phyloP scores from a whole-genome alignment of 495 filamentous ascomycete genomes.

The Xylaria nigripes region DNA sequence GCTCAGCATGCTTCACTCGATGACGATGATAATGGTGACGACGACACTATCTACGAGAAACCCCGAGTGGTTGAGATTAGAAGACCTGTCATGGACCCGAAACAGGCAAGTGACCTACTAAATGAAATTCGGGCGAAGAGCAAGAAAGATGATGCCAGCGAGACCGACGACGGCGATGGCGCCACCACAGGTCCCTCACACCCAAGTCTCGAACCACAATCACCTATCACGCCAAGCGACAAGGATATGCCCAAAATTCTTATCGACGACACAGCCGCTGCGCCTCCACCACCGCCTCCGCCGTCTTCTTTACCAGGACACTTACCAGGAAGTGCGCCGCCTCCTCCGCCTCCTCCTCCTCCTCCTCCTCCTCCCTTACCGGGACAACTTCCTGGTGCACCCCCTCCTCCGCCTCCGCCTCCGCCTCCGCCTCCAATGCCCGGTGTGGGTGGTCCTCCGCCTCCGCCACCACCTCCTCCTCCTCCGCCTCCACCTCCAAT shows the following conservation, averaged over 20 bases:
- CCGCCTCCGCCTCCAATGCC: constrained; percentile 42
- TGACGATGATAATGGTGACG: constrained; percentile 38
- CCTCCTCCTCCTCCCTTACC: constrained; percentile 39
- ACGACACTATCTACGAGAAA: constrained; percentile 53
- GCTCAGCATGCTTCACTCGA: constrained; percentile 31
- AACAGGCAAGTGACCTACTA: constrained; percentile 65
- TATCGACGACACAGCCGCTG: constrained; percentile 35
- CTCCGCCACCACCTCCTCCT: constrained; percentile 49
- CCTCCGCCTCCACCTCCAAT: constrained; percentile 38
- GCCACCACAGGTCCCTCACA: constrained; percentile 71
- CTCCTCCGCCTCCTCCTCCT: constrained; percentile 40
- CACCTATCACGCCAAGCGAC: constrained; percentile 63
- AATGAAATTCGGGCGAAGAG: constrained; percentile 76
- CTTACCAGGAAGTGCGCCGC: constrained; percentile 32
- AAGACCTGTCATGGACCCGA: constrained; percentile 64
- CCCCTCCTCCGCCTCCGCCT: constrained; percentile 49
- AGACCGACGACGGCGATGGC: constrained; percentile 63
- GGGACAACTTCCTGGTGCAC: constrained; percentile 34
- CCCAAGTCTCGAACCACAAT: constrained; percentile 63
- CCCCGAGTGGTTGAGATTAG: constrained; percentile 59
- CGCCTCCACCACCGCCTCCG: constrained; percentile 45
- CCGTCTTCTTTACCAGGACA: constrained; percentile 44
- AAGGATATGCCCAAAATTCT: constrained; percentile 43
- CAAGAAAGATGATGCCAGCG: constrained; percentile 60
- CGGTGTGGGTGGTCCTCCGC: constrained; percentile 27